Conservation (phyloP, 768 basidiomycete genomes). For the Leccinum broughii region DNA sequence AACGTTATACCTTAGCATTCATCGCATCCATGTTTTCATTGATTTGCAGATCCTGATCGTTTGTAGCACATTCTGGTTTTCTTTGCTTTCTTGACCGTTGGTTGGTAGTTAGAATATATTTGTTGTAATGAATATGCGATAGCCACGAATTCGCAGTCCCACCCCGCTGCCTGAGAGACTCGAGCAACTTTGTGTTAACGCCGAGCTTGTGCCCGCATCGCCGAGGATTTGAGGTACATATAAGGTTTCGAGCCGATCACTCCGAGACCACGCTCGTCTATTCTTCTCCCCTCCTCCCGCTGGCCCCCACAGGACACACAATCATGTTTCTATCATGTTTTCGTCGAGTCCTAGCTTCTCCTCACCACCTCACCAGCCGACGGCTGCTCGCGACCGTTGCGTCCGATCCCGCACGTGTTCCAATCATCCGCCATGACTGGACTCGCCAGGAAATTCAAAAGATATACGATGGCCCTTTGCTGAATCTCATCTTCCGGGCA, state of each 20-base stretch:
- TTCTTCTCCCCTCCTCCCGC: constrained; percentile 6
- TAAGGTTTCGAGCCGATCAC: neutral
- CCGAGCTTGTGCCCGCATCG: constrained; percentile 6
- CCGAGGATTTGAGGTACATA: neutral
- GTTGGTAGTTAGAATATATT: constrained; percentile 25
- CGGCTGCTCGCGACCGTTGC: constrained; percentile 64
- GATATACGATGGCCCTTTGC: constrained; percentile 82
- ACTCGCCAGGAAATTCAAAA: constrained; percentile 75
- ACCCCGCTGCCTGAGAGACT: constrained; percentile 2
- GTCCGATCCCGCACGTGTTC: constrained; percentile 6
- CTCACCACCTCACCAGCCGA: constrained; percentile 25
- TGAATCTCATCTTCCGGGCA: constrained; percentile 87
- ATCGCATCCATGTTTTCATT: constrained; percentile 25
- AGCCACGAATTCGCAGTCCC: neutral
- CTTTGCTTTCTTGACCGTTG: constrained; percentile 27
- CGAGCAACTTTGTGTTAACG: neutral
- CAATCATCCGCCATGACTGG: constrained; percentile 63
- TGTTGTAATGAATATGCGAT: constrained; percentile 31
- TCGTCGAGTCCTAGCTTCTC: constrained; percentile 10
- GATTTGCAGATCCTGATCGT: constrained; percentile 24
- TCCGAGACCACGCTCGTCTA: neutral
- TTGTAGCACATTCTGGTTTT: constrained; percentile 32
- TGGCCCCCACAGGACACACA: neutral
- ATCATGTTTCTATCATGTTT: constrained; percentile 16
- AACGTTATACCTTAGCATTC: constrained; percentile 35